Conservation (phyloP, 2,329 filamentous ascomycete species). For the Pseudocercospora vitis region DNA sequence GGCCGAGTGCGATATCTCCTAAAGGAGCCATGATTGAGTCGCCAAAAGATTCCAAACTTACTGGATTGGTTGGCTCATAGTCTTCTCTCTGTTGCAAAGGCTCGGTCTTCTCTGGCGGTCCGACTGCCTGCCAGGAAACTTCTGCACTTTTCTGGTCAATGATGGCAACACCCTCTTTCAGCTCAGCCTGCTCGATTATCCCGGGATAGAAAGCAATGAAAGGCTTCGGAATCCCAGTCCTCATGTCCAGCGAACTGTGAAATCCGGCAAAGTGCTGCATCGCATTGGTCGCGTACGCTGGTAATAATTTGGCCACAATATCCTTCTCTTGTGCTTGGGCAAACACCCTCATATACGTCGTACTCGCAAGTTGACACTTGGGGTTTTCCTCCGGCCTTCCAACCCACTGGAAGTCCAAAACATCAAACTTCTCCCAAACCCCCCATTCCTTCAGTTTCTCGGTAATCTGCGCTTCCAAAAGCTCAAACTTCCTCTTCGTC, state of each 20-base stretch:
- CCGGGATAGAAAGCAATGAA: conserved; percentile 33
- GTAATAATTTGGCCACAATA: conserved; percentile 25
- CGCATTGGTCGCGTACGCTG: conserved; percentile 26
- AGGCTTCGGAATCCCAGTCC: conserved; percentile 27
- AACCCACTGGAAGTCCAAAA: conserved; percentile 34
- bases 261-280: conserved; percentile 34
- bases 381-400: conserved; percentile 38
- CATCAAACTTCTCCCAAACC: conserved; percentile 29
- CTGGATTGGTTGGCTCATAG: conserved; percentile 37
- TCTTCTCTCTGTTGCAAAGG: conserved; percentile 24
- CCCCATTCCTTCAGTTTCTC: conserved; percentile 36
- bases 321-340: conserved; percentile 32
- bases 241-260: conserved; percentile 30
- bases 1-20: conserved; percentile 36
- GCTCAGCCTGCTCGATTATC: conserved; percentile 26
- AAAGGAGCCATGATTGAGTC: conserved; percentile 39
- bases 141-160: conserved; percentile 22
- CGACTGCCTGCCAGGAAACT: conserved; percentile 26
- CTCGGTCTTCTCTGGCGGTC: conserved; percentile 28
- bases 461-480: conserved; percentile 47
- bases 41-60: conserved; percentile 38
- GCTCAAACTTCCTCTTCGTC: conserved; percentile 46
- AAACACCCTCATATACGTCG: conserved; percentile 45
- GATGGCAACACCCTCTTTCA: conserved; percentile 28
- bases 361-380: conserved; percentile 44